Conservation (phyloP, 2,329 filamentous ascomycete species). For the Fusarium miscanthi region DNA sequence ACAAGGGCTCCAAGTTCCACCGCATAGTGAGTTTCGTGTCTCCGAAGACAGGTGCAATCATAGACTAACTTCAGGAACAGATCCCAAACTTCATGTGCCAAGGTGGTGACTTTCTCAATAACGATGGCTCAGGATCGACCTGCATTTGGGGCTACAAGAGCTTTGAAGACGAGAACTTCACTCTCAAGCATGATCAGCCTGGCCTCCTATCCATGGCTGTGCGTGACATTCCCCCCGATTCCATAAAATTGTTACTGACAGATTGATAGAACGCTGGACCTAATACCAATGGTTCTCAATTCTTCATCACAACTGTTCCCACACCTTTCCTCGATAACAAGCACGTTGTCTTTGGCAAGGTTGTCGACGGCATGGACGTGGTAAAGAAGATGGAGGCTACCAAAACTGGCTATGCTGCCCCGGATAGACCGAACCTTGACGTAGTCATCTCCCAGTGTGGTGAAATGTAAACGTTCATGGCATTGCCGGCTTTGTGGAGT, state of each 20-base stretch:
- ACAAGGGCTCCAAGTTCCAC: slow-evolving; percentile 95
- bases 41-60: neutral
- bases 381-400: slow-evolving; percentile 93
- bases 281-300: slow-evolving; percentile 94
- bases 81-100: slow-evolving; percentile 98
- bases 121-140: slow-evolving; percentile 88
- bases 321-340: slow-evolving; percentile 92
- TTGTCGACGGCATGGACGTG: slow-evolving; percentile 89
- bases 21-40: slow-evolving; percentile 75
- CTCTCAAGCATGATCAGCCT: slow-evolving; percentile 78
- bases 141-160: slow-evolving; percentile 87
- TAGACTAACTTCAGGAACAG: slow-evolving; percentile 55
- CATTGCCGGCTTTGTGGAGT: neutral
- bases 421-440: slow-evolving; percentile 87
- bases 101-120: slow-evolving; percentile 94
- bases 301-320: slow-evolving; percentile 93
- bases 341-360: slow-evolving; percentile 95
- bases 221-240: slow-evolving; percentile 52
- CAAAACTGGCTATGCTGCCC: slow-evolving; percentile 77
- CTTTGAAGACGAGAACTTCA: slow-evolving; percentile 93
- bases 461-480: slow-evolving; percentile 76
- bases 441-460: slow-evolving; percentile 88
- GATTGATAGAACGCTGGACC: slow-evolving; percentile 80
- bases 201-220: slow-evolving; percentile 95
- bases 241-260: neutral